Base-by-base conservation (phyloP, 1,284 basidiomycete species). In the Exsudoporus floridanus region DNA sequence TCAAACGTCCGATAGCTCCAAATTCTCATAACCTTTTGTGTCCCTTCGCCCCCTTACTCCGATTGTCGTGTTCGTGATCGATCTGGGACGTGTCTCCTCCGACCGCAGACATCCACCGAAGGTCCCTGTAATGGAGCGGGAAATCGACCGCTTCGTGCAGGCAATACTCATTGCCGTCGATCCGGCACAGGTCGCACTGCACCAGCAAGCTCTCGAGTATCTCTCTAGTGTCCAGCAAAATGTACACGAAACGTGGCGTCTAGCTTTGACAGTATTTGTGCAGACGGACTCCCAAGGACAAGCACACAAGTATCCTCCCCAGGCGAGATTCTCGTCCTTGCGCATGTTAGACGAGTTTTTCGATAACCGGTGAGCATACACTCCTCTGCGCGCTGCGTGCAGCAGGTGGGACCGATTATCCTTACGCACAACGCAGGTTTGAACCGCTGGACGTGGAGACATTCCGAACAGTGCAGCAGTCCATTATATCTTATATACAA, bases 271-370 rank as follows among this genome's bases (percentile, higher is more conserved):
- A 21, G 74, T 94, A 33, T 94, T 93, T 67, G 78, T 85, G 38
- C 87, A 86, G 60, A 70, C 73, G 37, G 76, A 76, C 44, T 62
- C 79, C 28, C 80, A 83, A 59, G 84, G 84, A 28, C 63, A 54
- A 6, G 55, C 35, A 14, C 76, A 82, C 63, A 89, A 85, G 71
- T 82, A 92, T 70, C 82, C 83, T 21, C 71, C 83, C 41, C 84
- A 93, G 64, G 89, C 82, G 37, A 81, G 93, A 52, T 90, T 95
- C 74, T 94, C 90, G 70, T 90, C 88, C 23, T 75, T 96, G 59
- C 83, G 91, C 55, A 83, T 96, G 52, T 72, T 96, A 53, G 90
- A 93, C 57, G 90, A 93, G 50, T 92, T 91, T 65, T 77, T 95
- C 55, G 90, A 91, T 62, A 87, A 86, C 70, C 81, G 86, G 92